phyloP scores from a whole-genome alignment of 441 rosid genomes.

The Adansonia gregorii region DNA sequence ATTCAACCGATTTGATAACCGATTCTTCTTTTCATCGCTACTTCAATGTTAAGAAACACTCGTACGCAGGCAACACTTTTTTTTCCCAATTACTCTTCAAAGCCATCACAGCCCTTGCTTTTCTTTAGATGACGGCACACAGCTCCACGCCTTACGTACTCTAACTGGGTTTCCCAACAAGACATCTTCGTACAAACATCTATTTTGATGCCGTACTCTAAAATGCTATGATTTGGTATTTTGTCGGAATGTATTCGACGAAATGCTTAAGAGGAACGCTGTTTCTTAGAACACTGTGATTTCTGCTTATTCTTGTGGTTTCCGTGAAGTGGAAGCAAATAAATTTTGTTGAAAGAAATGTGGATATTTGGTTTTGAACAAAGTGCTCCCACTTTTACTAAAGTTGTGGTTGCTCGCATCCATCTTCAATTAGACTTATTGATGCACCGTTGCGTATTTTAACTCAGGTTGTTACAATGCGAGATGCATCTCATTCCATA shows the following conservation, averaged over 20 bases:
- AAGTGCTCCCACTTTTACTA: not conserved
- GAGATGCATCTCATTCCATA: no score
- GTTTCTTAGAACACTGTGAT: slow-evolving; percentile 10
- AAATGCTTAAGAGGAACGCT: not conserved
- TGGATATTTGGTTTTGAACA: not conserved
- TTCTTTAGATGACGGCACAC: not conserved
- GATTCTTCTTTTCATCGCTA: no score
- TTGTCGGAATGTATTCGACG: slow-evolving; percentile 8
- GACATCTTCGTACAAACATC: slow-evolving; percentile 16
- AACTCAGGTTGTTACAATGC: slow-evolving; percentile 30
- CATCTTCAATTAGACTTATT: slow-evolving; percentile 27
- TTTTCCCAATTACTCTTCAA: slow-evolving; percentile 7
- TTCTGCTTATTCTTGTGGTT: slow-evolving; percentile 13
- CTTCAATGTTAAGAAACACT: not conserved
- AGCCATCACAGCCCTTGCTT: not conserved
- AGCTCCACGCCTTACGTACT: not conserved
- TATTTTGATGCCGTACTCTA: not conserved
- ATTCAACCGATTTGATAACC: no score
- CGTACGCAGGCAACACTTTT: slow-evolving; percentile 2
- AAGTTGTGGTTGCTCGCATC: not conserved
- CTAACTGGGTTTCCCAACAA: not conserved
- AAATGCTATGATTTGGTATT: slow-evolving; percentile 1
- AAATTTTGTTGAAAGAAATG: not conserved
- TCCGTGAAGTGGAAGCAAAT: not conserved
- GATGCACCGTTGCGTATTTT: slow-evolving; percentile 34